These are phyloP conservation scores for Penicillium roqueforti DNA, from an alignment of 495 filamentous ascomycete genomes.

Conservation along the genomic window DNA sequence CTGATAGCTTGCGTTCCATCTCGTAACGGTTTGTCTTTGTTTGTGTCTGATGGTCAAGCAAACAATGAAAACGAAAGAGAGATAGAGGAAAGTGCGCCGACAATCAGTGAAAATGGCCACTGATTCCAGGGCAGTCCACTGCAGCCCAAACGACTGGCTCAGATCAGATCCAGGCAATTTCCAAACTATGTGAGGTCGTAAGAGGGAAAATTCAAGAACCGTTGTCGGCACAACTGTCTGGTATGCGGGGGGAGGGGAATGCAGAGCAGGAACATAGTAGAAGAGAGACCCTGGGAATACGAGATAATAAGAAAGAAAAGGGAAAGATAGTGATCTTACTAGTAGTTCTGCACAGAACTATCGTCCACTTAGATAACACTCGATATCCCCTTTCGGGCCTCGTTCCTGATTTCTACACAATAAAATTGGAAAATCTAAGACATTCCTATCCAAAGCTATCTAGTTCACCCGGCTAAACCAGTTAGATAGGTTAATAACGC, in stretches of 20 bases:
- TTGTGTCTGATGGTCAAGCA: neutral
- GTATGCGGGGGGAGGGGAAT: conserved; percentile 6
- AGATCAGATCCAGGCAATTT: conserved; percentile 1
- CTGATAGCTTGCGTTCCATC: conserved; percentile 28
- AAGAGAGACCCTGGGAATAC: neutral
- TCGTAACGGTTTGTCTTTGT: neutral
- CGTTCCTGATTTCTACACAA: too few species aligned
- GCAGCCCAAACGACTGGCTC: neutral
- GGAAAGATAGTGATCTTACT: neutral
- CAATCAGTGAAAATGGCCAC: conserved; percentile 1
- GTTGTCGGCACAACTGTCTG: conserved; percentile 9
- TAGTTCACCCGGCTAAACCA: too few species aligned
- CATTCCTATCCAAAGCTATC: too few species aligned
- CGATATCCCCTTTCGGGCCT: too few species aligned
- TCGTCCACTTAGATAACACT: too few species aligned
- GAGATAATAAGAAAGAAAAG: neutral
- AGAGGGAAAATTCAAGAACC: neutral
- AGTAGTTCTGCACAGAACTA: too few species aligned
- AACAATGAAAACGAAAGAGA: neutral
- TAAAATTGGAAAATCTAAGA: too few species aligned
- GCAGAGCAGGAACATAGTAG: neutral
- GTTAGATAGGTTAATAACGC: too few species aligned
- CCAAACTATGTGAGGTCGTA: conserved; percentile 7
- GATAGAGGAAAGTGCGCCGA: neutral
- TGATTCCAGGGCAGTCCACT: neutral